Conservation (phyloP, 441 rosid genomes). For the Syzygium syzygioides region DNA sequence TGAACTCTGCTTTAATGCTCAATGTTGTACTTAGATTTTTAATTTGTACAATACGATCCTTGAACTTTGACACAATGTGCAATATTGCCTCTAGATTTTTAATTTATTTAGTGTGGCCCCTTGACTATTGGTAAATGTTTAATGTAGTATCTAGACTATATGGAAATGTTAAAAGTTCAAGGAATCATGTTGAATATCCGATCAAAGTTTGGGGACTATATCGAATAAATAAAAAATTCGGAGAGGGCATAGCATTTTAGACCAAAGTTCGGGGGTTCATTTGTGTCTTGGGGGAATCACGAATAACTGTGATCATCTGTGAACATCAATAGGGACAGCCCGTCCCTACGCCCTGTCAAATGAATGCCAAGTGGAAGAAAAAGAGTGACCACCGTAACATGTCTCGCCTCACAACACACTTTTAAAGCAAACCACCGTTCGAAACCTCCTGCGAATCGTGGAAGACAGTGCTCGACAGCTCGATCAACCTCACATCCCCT, state of each 20-base stretch:
- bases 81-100: accelerated
- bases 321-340: neutral
- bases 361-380: neutral
- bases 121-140: too few species aligned
- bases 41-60: accelerated
- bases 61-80: accelerated
- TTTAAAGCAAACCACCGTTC: neutral
- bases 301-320: neutral
- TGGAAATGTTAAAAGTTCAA: neutral
- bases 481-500: neutral
- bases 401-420: neutral
- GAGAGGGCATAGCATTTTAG: accelerated
- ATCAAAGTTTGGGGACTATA: accelerated
- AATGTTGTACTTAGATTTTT: too few species aligned
- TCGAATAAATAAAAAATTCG: neutral
- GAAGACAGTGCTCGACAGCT: neutral
- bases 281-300: neutral
- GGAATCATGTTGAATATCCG: neutral
- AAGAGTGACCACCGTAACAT: neutral
- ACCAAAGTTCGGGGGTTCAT: accelerated
- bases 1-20: neutral
- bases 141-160: too few species aligned
- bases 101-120: neutral
- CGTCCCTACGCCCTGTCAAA: neutral
- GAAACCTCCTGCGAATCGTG: neutral